phyloP scores from a whole-genome alignment of 2,329 filamentous ascomycete species.

The Aspergillus chevalieri region DNA sequence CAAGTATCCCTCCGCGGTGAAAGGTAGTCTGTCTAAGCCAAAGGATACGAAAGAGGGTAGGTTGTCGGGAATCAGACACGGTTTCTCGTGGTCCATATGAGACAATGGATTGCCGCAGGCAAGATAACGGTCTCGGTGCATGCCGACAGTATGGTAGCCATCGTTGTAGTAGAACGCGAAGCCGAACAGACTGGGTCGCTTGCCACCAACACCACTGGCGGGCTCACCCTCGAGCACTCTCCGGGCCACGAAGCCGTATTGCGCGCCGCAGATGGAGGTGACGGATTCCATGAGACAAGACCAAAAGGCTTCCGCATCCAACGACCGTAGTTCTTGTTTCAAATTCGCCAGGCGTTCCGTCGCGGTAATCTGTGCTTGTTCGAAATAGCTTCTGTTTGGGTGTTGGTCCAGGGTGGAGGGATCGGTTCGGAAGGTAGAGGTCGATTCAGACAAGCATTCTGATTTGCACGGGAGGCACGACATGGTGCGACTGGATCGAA shows the following conservation, averaged over 20 bases:
- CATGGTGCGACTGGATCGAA: conserved; percentile 19
- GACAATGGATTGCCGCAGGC: conserved; percentile 60
- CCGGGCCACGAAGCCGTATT: conserved; percentile 65
- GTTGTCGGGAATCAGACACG: conserved; percentile 60
- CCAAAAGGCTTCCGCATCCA: conserved; percentile 59
- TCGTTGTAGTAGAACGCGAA: conserved; percentile 62
- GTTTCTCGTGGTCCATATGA: conserved; percentile 66
- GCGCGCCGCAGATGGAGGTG: conserved; percentile 56
- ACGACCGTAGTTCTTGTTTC: conserved; percentile 50
- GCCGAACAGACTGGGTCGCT: conserved; percentile 58
- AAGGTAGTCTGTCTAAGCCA: conserved; percentile 52
- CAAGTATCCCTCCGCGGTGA: conserved; percentile 60
- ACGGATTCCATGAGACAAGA: conserved; percentile 57
- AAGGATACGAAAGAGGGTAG: conserved; percentile 56
- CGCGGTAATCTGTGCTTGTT: conserved; percentile 53
- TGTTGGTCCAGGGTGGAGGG: conserved; percentile 19
- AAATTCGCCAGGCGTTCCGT: conserved; percentile 55
- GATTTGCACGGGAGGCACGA: conserved; percentile 27
- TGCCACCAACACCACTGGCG: conserved; percentile 56
- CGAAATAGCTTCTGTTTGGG: conserved; percentile 27
- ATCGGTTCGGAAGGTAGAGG: conserved; percentile 16
- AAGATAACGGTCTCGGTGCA: conserved; percentile 58
- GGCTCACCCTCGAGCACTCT: conserved; percentile 56
- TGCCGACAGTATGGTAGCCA: conserved; percentile 47
- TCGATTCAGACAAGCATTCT: conserved; percentile 18